These are phyloP conservation scores for Lactifluus echinatus DNA, from an alignment of 768 basidiomycete genomes.

Conservation along the genomic window DNA sequence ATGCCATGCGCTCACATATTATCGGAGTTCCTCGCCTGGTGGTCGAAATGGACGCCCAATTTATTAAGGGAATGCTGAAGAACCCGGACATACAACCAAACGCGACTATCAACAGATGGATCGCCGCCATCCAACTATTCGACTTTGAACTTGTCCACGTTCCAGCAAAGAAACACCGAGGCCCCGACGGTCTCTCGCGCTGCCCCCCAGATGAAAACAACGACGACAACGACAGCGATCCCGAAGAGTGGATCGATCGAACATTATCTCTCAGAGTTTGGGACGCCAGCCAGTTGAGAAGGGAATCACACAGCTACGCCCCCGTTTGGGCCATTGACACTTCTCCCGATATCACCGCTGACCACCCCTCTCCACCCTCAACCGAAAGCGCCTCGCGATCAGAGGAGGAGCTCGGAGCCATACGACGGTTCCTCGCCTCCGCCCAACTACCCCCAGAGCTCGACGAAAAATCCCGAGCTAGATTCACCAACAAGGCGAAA, in stretches of 20 bases:
- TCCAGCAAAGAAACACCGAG: conserved; percentile 21
- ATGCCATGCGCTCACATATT: too few relatives aligned
- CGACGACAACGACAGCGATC: too few relatives aligned
- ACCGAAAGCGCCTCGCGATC: too few relatives aligned
- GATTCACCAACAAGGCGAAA: too few relatives aligned
- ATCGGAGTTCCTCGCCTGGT: too few relatives aligned
- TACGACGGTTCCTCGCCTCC: too few relatives aligned
- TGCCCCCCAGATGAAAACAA: not conserved
- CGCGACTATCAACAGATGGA: conserved; percentile 31
- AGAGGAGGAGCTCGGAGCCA: too few relatives aligned
- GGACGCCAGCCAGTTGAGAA: not conserved
- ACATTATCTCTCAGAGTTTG: not conserved
- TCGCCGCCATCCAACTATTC: too few relatives aligned
- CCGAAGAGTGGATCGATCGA: not conserved
- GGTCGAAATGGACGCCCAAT: too few relatives aligned
- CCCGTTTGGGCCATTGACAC: not conserved
- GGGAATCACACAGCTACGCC: too few relatives aligned
- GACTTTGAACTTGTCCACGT: conserved; percentile 32
- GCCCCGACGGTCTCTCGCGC: conserved; percentile 29
- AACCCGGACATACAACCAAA: conserved; percentile 33
- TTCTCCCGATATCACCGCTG: too few relatives aligned
- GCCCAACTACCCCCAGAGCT: not conserved
- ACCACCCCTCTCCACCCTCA: too few relatives aligned
- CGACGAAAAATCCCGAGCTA: not conserved
- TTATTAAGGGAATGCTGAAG: conserved; percentile 34